Conservation (phyloP, 331 rosid species). For the Prunus yedoensis region DNA sequence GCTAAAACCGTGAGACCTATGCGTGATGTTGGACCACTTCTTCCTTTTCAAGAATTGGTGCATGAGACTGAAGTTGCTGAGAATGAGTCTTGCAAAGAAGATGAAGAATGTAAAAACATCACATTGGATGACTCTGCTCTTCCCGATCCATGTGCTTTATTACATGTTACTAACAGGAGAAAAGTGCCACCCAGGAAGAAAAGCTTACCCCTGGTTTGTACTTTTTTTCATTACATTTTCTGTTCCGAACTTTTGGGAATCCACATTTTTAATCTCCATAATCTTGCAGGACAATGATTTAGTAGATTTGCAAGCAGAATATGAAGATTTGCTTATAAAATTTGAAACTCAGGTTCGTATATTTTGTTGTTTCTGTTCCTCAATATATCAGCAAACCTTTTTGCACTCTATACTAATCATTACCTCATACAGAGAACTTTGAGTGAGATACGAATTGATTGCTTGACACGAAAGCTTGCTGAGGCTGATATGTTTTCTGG, state of each 20-base stretch:
- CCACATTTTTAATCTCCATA: constrained; percentile 26
- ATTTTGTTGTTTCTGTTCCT: constrained; percentile 11
- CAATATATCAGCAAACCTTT: background rate
- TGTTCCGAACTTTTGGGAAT: constrained; percentile 19
- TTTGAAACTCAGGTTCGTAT: constrained; percentile 63
- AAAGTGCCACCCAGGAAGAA: constrained; percentile 60
- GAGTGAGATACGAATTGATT: constrained; percentile 67
- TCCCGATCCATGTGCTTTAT: constrained; percentile 64
- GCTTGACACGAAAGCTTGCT: constrained; percentile 53
- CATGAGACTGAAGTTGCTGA: constrained; percentile 40
- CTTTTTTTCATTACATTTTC: constrained; percentile 20
- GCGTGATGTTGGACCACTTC: constrained; percentile 67
- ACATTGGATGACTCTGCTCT: constrained; percentile 38
- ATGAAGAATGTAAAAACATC: constrained; percentile 37
- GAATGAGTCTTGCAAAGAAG: constrained; percentile 45
- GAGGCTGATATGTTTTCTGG: constrained; percentile 38
- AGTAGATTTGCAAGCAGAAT: constrained; percentile 55
- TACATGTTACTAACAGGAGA: constrained; percentile 84
- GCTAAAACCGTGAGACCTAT: constrained; percentile 38
- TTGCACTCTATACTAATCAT: constrained; percentile 1
- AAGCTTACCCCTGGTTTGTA: constrained; percentile 61
- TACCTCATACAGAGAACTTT: constrained; percentile 60
- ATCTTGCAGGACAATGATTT: constrained; percentile 63
- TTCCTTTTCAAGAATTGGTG: constrained; percentile 70
- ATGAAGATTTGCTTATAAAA: constrained; percentile 62